These are phyloP conservation scores for Emiliania huxleyi DNA, from an alignment of 78 protist genomes.

Conservation along the genomic window DNA sequence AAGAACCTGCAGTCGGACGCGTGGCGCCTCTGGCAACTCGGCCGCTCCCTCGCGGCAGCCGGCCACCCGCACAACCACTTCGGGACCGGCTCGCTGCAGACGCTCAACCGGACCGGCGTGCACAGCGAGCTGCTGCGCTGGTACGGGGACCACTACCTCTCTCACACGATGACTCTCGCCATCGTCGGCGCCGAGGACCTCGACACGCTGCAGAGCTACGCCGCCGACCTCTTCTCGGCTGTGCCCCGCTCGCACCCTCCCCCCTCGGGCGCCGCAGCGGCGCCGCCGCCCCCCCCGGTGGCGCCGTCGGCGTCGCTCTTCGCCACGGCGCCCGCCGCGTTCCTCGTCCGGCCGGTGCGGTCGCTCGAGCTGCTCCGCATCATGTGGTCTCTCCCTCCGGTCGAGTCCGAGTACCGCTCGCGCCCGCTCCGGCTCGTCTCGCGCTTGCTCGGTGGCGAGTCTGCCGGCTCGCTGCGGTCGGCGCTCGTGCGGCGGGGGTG, in stretches of 20 bases:
- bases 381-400: too few relatives aligned
- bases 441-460: constrained; percentile 34
- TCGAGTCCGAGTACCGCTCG: neutral
- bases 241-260: neutral
- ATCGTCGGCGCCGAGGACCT: neutral
- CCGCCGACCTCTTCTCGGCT: neutral
- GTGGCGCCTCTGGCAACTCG: neutral
- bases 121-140: neutral
- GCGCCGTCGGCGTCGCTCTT: too few relatives aligned
- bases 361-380: too few relatives aligned
- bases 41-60: neutral
- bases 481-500: neutral
- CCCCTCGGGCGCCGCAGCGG: neutral
- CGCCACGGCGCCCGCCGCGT: too few relatives aligned
- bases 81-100: neutral
- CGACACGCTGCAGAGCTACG: neutral
- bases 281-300: too few relatives aligned
- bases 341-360: too few relatives aligned
- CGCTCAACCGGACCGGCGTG: neutral
- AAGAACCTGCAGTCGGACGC: neutral
- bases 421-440: neutral
- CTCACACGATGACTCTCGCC: neutral
- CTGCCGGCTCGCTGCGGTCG: neutral
- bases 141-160: neutral
- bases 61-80: neutral